Evolutionary conservation across 129 eudicot species (phyloP).

Genomic region (Flaveria bidentis): DNA sequence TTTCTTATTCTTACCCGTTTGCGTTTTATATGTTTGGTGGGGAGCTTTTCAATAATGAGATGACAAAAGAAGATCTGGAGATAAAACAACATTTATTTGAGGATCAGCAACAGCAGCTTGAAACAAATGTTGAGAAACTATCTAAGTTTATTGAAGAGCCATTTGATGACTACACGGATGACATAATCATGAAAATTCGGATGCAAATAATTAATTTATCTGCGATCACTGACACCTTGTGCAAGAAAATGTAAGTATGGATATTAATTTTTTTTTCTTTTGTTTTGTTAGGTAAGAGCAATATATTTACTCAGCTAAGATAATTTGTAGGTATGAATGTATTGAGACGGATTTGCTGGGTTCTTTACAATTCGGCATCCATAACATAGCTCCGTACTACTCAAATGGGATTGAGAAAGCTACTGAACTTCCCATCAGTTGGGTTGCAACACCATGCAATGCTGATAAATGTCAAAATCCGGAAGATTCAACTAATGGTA

Average conservation of each 20-base stretch:
- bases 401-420: slow-evolving; percentile 91
- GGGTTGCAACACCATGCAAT: slow-evolving; percentile 37
- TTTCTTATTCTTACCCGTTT: slow-evolving; percentile 88
- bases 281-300: not conserved
- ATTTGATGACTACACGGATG: slow-evolving; percentile 55
- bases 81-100: slow-evolving; percentile 86
- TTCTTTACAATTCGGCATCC: slow-evolving; percentile 58
- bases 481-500: slow-evolving; percentile 57
- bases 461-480: slow-evolving; percentile 26
- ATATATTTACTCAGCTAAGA: slow-evolving; percentile 25
- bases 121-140: slow-evolving; percentile 81
- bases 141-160: slow-evolving; percentile 84
- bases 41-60: slow-evolving; percentile 73
- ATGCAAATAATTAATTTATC: slow-evolving; percentile 81
- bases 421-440: slow-evolving; percentile 53
- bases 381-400: slow-evolving; percentile 78
- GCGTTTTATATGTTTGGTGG: slow-evolving; percentile 96
- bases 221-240: slow-evolving; percentile 68
- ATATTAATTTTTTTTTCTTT: not conserved
- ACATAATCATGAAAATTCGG: slow-evolving; percentile 55
- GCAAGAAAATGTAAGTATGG: slow-evolving; percentile 87
- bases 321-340: slow-evolving; percentile 74
- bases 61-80: slow-evolving; percentile 73
- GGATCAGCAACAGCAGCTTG: slow-evolving; percentile 98
- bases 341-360: slow-evolving; percentile 85